phyloP scores from a whole-genome alignment of 2,329 filamentous ascomycete species.

The Mariannaea sp. region DNA sequence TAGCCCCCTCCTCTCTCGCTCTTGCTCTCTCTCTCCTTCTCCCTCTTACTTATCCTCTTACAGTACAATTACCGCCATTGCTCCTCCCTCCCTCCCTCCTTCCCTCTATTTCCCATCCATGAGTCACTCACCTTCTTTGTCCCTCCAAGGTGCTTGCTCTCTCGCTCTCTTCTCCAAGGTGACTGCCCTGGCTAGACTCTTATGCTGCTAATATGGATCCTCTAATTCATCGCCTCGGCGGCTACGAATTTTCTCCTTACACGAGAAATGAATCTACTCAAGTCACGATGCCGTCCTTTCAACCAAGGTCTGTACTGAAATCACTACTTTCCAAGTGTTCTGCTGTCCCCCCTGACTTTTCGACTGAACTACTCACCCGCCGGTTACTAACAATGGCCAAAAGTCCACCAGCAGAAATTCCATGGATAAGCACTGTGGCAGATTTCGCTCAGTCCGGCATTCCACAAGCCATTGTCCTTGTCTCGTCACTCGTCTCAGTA shows the following conservation, averaged over 20 bases:
- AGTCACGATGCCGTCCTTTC: constrained; percentile 7
- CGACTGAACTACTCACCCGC: constrained; percentile 15
- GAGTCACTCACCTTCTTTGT: too few species aligned
- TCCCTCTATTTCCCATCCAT: too few species aligned
- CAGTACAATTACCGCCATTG: too few species aligned
- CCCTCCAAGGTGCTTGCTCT: not conserved
- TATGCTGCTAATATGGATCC: constrained; percentile 40
- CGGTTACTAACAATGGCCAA: constrained; percentile 15
- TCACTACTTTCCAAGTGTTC: not conserved
- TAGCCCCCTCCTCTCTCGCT: too few species aligned
- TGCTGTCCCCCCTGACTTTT: not conserved
- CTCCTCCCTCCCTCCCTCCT: not conserved
- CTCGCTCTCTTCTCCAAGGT: not conserved
- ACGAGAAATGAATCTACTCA: constrained; percentile 25
- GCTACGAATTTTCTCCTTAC: constrained; percentile 40
- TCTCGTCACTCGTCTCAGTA: constrained; percentile 45
- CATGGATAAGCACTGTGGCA: constrained; percentile 49
- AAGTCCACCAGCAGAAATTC: constrained; percentile 24
- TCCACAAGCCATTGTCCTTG: constrained; percentile 45
- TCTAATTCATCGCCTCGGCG: constrained; percentile 40
- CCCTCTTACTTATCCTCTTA: too few species aligned
- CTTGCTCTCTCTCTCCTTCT: not conserved
- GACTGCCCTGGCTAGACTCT: constrained; percentile 5
- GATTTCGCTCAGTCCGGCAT: constrained; percentile 48
- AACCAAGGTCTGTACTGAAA: constrained; percentile 27